Conservation (phyloP, 306 rosid species). For the Myrica gale region DNA sequence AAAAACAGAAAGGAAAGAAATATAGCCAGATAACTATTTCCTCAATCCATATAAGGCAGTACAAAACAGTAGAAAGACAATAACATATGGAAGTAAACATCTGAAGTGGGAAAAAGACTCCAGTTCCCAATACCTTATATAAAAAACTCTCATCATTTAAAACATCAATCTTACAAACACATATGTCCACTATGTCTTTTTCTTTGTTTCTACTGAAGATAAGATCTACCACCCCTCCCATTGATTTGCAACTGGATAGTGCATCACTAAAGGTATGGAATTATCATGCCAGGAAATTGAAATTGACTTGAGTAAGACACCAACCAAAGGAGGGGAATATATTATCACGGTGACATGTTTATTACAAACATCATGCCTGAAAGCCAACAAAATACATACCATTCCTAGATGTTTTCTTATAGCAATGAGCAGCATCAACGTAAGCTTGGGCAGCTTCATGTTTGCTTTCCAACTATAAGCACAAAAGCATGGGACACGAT, state of each 20-base stretch:
- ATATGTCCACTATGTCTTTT: neutral
- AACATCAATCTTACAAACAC: too few species aligned
- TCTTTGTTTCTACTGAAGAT: neutral
- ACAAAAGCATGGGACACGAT: slow-evolving; percentile 2
- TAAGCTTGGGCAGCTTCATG: slow-evolving; percentile 94
- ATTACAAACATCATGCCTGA: neutral
- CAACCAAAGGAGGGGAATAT: neutral
- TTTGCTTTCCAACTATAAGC: slow-evolving; percentile 77
- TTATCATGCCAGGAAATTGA: neutral
- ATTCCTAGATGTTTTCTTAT: slow-evolving; percentile 63
- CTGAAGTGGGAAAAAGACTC: too few species aligned
- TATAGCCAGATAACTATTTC: too few species aligned
- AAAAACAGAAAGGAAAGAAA: too few species aligned
- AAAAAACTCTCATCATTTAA: neutral
- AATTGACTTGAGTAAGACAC: neutral
- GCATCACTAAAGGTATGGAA: neutral
- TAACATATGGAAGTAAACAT: too few species aligned
- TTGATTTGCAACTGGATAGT: neutral
- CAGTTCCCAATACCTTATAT: neutral
- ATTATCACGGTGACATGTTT: neutral
- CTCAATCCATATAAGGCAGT: too few species aligned
- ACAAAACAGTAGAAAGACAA: too few species aligned
- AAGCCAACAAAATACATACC: slow-evolving; percentile 42
- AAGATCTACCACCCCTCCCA: neutral
- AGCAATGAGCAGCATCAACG: slow-evolving; percentile 92